These are phyloP conservation scores for Fallopia convolvulus DNA, from an alignment of 148 eudicot species.

Conservation along the genomic window DNA sequence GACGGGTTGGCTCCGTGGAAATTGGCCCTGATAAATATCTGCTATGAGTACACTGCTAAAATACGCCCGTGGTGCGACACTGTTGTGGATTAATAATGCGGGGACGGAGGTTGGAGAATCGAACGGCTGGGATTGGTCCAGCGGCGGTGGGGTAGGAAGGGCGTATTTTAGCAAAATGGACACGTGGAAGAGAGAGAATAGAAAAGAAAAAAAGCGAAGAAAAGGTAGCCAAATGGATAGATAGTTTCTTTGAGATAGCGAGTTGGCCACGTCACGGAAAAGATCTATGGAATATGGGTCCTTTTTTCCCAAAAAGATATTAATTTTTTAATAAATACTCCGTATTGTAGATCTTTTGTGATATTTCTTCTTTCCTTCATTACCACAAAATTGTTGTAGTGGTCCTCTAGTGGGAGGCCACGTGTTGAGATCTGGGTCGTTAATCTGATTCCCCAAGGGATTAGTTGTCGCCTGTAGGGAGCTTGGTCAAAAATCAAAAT, in stretches of 20 bases:
- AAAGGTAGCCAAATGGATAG: slow-evolving; percentile 15
- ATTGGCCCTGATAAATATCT: not conserved
- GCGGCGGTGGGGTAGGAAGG: not conserved
- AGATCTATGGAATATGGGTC: slow-evolving; percentile 22
- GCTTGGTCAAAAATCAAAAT: not conserved
- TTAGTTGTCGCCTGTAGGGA: not conserved
- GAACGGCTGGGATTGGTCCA: slow-evolving; percentile 6
- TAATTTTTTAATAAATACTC: not conserved
- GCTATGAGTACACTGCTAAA: slow-evolving; percentile 14
- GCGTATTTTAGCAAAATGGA: slow-evolving; percentile 12
- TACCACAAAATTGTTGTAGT: not conserved
- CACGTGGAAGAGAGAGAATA: slow-evolving; percentile 20
- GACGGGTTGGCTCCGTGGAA: not conserved
- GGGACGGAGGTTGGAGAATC: not conserved
- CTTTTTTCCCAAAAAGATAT: not conserved
- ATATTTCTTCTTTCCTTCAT: not conserved
- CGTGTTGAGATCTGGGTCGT: not conserved
- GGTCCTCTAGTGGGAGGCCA: not conserved
- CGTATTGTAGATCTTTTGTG: slow-evolving; percentile 3
- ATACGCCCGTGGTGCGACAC: slow-evolving; percentile 10
- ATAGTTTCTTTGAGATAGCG: slow-evolving; percentile 35
- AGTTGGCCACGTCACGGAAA: slow-evolving; percentile 42
- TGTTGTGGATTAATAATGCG: not conserved
- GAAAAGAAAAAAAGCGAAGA: slow-evolving; percentile 18
- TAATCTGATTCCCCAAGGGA: not conserved